These are phyloP conservation scores for Besnoitia besnoiti DNA, from an alignment of 169 alveolate species.

Conservation along the genomic window DNA sequence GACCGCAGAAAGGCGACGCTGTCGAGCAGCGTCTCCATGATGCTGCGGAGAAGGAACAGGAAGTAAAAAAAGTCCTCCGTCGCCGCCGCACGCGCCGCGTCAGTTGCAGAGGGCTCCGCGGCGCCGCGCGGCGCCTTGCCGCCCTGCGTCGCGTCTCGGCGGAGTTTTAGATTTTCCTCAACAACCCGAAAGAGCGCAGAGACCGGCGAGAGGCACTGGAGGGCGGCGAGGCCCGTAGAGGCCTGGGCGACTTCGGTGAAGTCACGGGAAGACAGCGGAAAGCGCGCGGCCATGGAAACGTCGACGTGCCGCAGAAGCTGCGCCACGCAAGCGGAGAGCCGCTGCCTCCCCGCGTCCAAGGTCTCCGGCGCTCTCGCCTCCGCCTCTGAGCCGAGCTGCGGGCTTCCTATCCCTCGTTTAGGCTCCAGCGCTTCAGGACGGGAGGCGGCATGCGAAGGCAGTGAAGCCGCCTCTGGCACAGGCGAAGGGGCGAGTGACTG, in stretches of 20 bases:
- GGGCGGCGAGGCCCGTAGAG: background rate
- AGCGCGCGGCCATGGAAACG: background rate
- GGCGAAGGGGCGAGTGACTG: no score
- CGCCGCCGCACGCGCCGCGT: background rate
- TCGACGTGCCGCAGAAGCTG: background rate
- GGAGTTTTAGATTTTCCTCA: background rate
- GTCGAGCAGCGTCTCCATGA: background rate
- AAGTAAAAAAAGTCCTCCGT: background rate
- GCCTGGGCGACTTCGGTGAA: background rate
- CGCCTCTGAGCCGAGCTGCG: no score
- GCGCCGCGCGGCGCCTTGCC: background rate
- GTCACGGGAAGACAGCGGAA: slow-evolving; percentile 22
- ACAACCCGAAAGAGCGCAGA: background rate
- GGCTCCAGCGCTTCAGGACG: background rate
- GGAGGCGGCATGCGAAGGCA: background rate
- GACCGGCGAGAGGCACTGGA: background rate
- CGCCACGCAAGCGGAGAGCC: background rate
- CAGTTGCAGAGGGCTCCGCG: no score
- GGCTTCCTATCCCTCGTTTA: background rate
- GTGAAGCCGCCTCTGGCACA: background rate
- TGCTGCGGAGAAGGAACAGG: background rate
- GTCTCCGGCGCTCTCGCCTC: background rate
- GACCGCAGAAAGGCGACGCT: background rate
- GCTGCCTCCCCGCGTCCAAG: background rate
- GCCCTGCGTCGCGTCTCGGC: background rate